These are phyloP conservation scores for Russula brevipes DNA, from an alignment of 768 basidiomycete genomes.

Conservation along the genomic window DNA sequence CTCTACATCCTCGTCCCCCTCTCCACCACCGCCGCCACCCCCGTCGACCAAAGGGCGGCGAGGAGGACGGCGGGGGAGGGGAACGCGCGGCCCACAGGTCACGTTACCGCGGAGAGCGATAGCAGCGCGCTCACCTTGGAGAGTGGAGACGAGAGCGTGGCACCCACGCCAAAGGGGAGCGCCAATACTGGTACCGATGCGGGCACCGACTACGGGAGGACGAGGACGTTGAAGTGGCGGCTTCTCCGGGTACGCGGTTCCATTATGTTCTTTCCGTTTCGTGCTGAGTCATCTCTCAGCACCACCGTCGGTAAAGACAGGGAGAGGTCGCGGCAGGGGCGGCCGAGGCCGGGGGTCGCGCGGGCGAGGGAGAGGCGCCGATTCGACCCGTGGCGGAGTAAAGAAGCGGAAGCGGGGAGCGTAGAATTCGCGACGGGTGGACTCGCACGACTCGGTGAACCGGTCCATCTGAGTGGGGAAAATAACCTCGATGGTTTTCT, in stretches of 20 bases:
- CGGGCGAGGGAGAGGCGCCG: slow-evolving; percentile 16
- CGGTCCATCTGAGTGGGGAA: background rate
- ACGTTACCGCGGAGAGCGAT: slow-evolving; percentile 80
- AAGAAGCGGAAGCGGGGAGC: slow-evolving; percentile 20
- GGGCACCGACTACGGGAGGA: slow-evolving; percentile 60
- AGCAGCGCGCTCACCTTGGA: slow-evolving; percentile 80
- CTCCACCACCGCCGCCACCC: slow-evolving; percentile 52
- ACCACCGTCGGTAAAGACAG: slow-evolving; percentile 11
- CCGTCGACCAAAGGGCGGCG: slow-evolving; percentile 33
- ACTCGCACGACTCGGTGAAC: no score
- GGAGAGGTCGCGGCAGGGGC: slow-evolving; percentile 16
- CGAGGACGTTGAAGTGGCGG: slow-evolving; percentile 50
- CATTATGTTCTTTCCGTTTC: background rate
- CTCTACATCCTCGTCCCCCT: slow-evolving; percentile 41
- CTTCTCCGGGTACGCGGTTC: slow-evolving; percentile 20
- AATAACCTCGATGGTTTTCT: background rate
- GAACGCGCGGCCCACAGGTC: slow-evolving; percentile 54
- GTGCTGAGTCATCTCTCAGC: slow-evolving; percentile 9
- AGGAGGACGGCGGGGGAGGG: slow-evolving; percentile 42
- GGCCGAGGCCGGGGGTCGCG: slow-evolving; percentile 13
- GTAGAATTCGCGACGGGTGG: background rate
- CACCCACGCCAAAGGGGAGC: slow-evolving; percentile 59
- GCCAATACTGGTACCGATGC: slow-evolving; percentile 66
- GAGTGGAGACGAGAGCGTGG: slow-evolving; percentile 66
- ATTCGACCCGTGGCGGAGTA: slow-evolving; percentile 10